These are phyloP conservation scores for Aspergillus floridensis DNA, from an alignment of 2,329 filamentous ascomycete genomes.

Conservation along the genomic window DNA sequence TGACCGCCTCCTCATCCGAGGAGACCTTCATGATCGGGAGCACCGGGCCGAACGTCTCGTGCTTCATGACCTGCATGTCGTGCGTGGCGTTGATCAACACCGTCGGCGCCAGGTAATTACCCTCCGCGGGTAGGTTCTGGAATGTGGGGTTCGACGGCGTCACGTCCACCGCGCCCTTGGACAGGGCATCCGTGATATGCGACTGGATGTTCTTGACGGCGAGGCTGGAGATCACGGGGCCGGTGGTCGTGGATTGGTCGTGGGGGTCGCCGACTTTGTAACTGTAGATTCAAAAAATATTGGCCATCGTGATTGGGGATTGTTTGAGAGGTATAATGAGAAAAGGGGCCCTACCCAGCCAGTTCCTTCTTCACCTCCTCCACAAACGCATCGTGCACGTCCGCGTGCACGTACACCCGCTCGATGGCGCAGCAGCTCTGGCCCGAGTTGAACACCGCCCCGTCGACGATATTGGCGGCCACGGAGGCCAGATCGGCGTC, in stretches of 20 bases:
- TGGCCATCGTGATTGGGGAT: background rate
- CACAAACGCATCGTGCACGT: constrained; percentile 80
- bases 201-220: constrained; percentile 71
- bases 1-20: constrained; percentile 72
- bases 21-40: constrained; percentile 84
- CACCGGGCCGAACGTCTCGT: constrained; percentile 90
- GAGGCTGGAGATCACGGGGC: constrained; percentile 77
- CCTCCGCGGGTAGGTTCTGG: constrained; percentile 63
- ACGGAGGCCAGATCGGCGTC: constrained; percentile 86
- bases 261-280: constrained; percentile 67
- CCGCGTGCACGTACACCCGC: constrained; percentile 80
- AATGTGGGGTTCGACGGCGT: constrained; percentile 79
- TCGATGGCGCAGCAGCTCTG: constrained; percentile 93
- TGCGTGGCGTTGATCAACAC: constrained; percentile 75
- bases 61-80: constrained; percentile 80
- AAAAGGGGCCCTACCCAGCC: constrained; percentile 46
- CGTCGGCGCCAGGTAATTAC: constrained; percentile 82
- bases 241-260: constrained; percentile 70
- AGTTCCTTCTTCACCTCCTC: constrained; percentile 74
- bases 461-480: constrained; percentile 87
- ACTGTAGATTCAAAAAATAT: constrained; percentile 11
- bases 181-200: constrained; percentile 76
- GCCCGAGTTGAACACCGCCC: constrained; percentile 88
- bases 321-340: background rate
- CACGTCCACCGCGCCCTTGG: constrained; percentile 73